These are phyloP conservation scores for Niveomyces coronatus DNA, from an alignment of 2,329 filamentous ascomycete species.

Conservation along the genomic window DNA sequence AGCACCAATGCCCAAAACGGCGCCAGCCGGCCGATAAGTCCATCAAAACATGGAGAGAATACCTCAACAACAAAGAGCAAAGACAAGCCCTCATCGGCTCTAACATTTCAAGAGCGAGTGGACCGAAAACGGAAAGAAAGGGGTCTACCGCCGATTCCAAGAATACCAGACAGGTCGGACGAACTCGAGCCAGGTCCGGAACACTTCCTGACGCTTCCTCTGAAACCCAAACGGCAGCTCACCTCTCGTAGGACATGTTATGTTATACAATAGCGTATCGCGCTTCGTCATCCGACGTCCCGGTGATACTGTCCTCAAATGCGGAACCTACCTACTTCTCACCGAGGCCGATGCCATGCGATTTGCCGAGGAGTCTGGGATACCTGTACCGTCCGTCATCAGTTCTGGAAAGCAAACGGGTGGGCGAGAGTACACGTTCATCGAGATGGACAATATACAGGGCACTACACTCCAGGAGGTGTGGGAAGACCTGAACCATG, in stretches of 20 bases:
- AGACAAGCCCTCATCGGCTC: too few species aligned
- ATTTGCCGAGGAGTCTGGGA: not conserved
- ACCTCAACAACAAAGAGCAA: too few species aligned
- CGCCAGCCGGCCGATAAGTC: too few species aligned
- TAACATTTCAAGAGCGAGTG: not conserved
- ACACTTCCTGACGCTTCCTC: not conserved
- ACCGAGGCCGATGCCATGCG: not conserved
- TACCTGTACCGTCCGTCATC: not conserved
- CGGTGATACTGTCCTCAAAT: not conserved
- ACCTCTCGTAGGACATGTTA: not conserved
- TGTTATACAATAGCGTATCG: not conserved
- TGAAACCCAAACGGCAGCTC: not conserved
- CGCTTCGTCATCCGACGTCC: not conserved
- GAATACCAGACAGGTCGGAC: not conserved
- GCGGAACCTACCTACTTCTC: not conserved
- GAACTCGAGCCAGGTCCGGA: not conserved
- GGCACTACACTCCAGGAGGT: not conserved
- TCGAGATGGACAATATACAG: not conserved
- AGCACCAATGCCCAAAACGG: too few species aligned
- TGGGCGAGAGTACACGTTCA: not conserved
- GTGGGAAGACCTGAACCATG: not conserved
- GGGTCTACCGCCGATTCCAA: not conserved
- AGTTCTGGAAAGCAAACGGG: not conserved
- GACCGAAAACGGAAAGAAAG: not conserved
- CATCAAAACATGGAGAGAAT: too few species aligned